Evolutionary conservation across 2,329 filamentous ascomycete species (phyloP).

Genomic region (Intubia oerlemansii): DNA sequence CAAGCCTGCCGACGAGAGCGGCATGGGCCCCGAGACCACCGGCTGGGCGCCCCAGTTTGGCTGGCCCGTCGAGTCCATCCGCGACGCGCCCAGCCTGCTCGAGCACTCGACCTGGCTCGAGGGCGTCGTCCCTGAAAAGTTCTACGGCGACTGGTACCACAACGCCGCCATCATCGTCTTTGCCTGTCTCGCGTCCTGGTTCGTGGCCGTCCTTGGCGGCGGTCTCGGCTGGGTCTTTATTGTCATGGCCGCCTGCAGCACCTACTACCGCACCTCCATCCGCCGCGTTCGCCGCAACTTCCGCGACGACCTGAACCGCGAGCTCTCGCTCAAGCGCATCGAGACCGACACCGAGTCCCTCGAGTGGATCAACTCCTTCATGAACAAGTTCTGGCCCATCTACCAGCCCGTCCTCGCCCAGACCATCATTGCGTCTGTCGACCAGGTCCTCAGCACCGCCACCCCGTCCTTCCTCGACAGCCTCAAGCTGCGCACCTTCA

Average conservation of each 20-base stretch:
- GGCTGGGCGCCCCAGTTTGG: conserved; percentile 85
- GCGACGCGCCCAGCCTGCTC: conserved; percentile 45
- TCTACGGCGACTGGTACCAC: conserved; percentile 97
- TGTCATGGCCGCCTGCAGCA: conserved; percentile 77
- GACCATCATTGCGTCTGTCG: conserved; percentile 81
- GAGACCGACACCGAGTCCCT: conserved; percentile 83
- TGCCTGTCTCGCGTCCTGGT: conserved; percentile 76
- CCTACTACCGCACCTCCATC: conserved; percentile 91
- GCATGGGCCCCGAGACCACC: conserved; percentile 30
- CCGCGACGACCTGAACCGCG: conserved; percentile 77
- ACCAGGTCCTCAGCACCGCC: conserved; percentile 83
- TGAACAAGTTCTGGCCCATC: conserved; percentile 98
- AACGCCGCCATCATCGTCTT: conserved; percentile 90
- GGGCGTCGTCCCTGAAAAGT: conserved; percentile 62
- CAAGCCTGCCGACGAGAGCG: conserved; percentile 35
- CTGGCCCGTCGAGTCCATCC: conserved; percentile 33
- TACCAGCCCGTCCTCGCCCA: conserved; percentile 86
- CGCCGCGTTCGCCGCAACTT: conserved; percentile 89
- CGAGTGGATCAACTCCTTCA: conserved; percentile 98
- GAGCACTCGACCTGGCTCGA: conserved; percentile 85
- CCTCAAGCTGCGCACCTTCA: conserved; percentile 81
- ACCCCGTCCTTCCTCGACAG: conserved; percentile 88
- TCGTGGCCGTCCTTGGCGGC: conserved; percentile 72
- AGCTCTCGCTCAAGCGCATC: conserved; percentile 60
- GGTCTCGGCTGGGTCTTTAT: conserved; percentile 86